Evolutionary conservation across 1,284 basidiomycete species (phyloP).

Genomic region (Cutaneotrichosporon cavernicola): DNA sequence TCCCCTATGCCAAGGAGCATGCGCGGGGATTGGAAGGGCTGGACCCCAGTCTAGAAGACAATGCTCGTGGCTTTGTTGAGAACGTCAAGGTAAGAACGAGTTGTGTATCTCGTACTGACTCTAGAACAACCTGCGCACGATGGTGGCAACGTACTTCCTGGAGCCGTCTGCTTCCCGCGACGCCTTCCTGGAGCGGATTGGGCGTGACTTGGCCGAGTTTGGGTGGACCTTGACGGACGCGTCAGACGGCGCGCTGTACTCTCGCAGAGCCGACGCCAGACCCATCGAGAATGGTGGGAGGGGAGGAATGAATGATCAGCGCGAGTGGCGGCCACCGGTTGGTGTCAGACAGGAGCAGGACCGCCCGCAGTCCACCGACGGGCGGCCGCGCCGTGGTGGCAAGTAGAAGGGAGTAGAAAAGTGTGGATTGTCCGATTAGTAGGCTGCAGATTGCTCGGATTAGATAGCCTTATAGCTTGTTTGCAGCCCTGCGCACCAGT

Average conservation of each 20-base stretch:
- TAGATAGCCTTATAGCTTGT: not conserved
- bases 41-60: slow-evolving; percentile 33
- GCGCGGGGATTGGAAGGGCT: slow-evolving; percentile 40
- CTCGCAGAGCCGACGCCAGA: not conserved
- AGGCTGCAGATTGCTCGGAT: not conserved
- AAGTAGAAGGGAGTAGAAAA: not conserved
- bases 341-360: not conserved
- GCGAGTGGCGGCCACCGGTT: not conserved
- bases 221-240: slow-evolving; percentile 43
- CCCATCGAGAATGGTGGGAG: not conserved
- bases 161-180: slow-evolving; percentile 33
- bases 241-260: slow-evolving; percentile 35
- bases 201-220: slow-evolving; percentile 39
- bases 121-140: slow-evolving; percentile 40
- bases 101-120: slow-evolving; percentile 4
- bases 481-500: not conserved
- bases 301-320: not conserved
- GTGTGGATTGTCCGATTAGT: not conserved
- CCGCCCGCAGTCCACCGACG: not conserved
- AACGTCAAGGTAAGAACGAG: slow-evolving; percentile 52
- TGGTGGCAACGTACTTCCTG: slow-evolving; percentile 39
- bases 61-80: slow-evolving; percentile 44
- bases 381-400: not conserved
- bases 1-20: slow-evolving; percentile 26
- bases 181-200: slow-evolving; percentile 46